phyloP scores from a whole-genome alignment of 2,329 filamentous ascomycete genomes.

The Calonectria leucothoes region DNA sequence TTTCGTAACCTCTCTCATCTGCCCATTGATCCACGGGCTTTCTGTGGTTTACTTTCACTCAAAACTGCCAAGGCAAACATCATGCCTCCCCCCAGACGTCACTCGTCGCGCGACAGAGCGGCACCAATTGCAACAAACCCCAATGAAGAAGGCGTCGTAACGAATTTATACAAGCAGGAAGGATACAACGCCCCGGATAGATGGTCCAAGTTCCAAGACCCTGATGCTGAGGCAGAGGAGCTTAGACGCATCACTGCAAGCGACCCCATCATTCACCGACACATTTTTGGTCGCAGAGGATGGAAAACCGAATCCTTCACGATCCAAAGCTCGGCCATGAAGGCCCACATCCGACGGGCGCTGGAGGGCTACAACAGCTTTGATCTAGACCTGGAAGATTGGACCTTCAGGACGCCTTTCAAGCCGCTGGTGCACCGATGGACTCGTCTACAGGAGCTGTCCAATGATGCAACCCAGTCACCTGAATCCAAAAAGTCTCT shows the following conservation, averaged over 20 bases:
- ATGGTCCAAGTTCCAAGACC: not conserved
- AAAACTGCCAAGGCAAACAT: not conserved
- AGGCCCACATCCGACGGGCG: not conserved
- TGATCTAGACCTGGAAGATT: slow-evolving; percentile 16
- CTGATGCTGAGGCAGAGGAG: not conserved
- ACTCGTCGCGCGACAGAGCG: not conserved
- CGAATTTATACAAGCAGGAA: not conserved
- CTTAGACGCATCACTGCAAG: not conserved
- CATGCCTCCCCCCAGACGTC: not conserved
- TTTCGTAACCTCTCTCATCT: not conserved
- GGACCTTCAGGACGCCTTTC: slow-evolving; percentile 23
- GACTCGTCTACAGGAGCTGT: not conserved
- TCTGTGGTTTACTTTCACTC: not conserved
- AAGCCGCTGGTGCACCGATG: slow-evolving; percentile 27
- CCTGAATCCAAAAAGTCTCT: not conserved
- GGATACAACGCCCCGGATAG: not conserved
- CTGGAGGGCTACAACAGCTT: slow-evolving; percentile 17
- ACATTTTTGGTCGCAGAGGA: not conserved
- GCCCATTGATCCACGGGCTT: not conserved
- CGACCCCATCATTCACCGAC: slow-evolving; percentile 20
- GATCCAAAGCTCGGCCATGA: slow-evolving; percentile 19
- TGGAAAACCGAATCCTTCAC: slow-evolving; percentile 20
- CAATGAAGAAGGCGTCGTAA: not conserved
- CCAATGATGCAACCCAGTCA: not conserved
- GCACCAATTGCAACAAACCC: too few relatives aligned